Base-by-base conservation (phyloP, 257 asterid species). In the Lavandula angustifolia region DNA sequence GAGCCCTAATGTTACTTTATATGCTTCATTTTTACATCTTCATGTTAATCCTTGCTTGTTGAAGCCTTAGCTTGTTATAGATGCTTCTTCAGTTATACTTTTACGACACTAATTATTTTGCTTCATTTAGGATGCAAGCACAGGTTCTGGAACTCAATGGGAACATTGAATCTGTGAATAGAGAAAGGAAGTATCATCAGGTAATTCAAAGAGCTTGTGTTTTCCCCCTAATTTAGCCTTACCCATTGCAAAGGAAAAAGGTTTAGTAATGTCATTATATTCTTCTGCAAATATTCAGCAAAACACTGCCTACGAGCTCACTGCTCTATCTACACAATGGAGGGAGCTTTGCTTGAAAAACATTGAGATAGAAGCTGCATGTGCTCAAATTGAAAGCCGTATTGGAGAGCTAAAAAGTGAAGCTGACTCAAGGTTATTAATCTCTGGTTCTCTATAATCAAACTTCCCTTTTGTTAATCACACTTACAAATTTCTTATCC, bases 151-250 rank as follows among this genome's bases (percentile, higher is more conserved):
- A 86, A 70, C 82, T 94, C 69, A 83, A 82, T 68, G 88, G 75
- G 63, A 76, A 77, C 66, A 88, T 90, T 16, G 98, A 94, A 77
- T 76, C 88, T 14, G 98, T 88, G 57, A 94, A 94, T 62, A 88
- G 99, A 67, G 98, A 94, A 70, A 87, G 99, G 84, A 94, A 90
- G 62, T 94, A 90, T 86, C 96, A 88, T 78, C 99, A 94, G 96
- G 99, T 94, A 72, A 75, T 10, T 53, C 7, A 29, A 31, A 60
- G 47, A 10, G 8, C 13, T 41, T 44, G 2, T n/a, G 63, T 47
- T 11, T 40, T 29, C 14, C 2, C 9, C 27, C 3, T 31, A 16
- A 4, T 14, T 13, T 50, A n/a, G 29, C 31, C 14, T 4, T 59
- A 12, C 52, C 12, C 65, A 46, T 46, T 11, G 49, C 46, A n/a